phyloP scores from a whole-genome alignment of 192 early-diverging fungal genomes.

The Coemansia interrupta region DNA sequence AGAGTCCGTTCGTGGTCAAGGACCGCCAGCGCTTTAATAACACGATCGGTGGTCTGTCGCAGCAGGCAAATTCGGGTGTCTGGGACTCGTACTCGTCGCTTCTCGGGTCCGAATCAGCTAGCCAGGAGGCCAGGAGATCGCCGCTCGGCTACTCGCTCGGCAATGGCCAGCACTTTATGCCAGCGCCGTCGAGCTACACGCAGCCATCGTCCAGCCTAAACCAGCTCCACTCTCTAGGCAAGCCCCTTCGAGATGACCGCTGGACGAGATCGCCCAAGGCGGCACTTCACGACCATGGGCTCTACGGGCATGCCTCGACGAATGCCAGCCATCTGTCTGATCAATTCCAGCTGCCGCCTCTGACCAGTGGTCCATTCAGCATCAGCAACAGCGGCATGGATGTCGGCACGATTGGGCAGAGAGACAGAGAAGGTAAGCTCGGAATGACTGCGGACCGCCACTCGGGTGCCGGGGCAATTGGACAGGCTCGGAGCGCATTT shows the following conservation, averaged over 20 bases:
- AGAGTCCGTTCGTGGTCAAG: constrained; percentile 22
- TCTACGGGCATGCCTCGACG: too few relatives aligned
- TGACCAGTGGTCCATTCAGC: constrained; percentile 6
- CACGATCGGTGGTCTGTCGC: neutral
- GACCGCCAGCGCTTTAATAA: constrained; percentile 19
- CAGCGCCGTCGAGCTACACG: neutral
- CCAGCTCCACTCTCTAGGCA: constrained; percentile 2
- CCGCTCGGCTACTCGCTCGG: constrained; percentile 14
- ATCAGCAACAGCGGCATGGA: constrained; percentile 15
- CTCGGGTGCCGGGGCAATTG: constrained; percentile 1
- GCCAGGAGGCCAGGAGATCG: constrained; percentile 10
- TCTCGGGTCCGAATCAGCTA: constrained; percentile 6
- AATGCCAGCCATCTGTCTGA: neutral
- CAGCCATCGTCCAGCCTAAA: constrained; percentile 17
- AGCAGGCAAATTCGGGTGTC: constrained; percentile 14
- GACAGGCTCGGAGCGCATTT: constrained; percentile 13
- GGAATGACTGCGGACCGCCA: neutral
- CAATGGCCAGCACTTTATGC: constrained; percentile 3
- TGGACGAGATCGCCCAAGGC: constrained; percentile 17
- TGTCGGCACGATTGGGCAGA: constrained; percentile 35
- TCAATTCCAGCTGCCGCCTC: constrained; percentile 7
- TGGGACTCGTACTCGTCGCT: constrained; percentile 25
- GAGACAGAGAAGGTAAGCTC: neutral
- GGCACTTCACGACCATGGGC: constrained; percentile 6
- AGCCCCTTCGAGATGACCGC: constrained; percentile 12